Conservation (phyloP, 2,329 filamentous ascomycete genomes). For the Bipolaris bicolor region DNA sequence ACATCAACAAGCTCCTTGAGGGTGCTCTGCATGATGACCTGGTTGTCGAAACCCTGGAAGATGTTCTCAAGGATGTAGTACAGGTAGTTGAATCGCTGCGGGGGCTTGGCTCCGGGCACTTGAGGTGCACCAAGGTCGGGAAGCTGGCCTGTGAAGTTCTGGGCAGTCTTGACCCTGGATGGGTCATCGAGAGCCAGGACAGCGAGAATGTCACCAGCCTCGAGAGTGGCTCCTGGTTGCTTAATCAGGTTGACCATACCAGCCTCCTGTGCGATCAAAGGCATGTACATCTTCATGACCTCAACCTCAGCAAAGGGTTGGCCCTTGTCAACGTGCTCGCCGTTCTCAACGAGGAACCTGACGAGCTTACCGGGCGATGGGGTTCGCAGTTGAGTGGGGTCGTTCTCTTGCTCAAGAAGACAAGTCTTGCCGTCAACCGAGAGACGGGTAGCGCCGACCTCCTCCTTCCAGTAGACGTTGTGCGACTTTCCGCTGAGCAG, state of each 20-base stretch:
- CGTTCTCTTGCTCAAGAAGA: conserved; percentile 96
- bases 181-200: conserved; percentile 95
- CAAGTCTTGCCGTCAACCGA: conserved; percentile 99
- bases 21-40: conserved; percentile 88
- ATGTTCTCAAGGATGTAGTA: conserved; percentile 84
- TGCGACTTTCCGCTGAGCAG: conserved; percentile 91
- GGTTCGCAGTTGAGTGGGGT: conserved; percentile 93
- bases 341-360: conserved; percentile 96
- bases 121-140: conserved; percentile 86
- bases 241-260: conserved; percentile 98
- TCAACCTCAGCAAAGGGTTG: conserved; percentile 96
- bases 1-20: conserved; percentile 90
- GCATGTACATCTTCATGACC: conserved; percentile 99
- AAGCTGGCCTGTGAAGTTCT: conserved; percentile 89
- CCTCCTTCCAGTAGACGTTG: conserved; percentile 99
- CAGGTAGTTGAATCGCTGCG: conserved; percentile 82
- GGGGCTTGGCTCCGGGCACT: conserved; percentile 86
- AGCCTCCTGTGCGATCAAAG: conserved; percentile 90
- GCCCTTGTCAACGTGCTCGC: conserved; percentile 87
- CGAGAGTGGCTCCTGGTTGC: conserved; percentile 95
- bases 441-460: conserved; percentile 91
- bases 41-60: conserved; percentile 93
- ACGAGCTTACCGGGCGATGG: conserved; percentile 97
- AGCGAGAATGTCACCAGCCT: conserved; percentile 97
- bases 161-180: conserved; percentile 92